Conservation (phyloP, 768 basidiomycete species). For the Collybiopsis luxurians region DNA sequence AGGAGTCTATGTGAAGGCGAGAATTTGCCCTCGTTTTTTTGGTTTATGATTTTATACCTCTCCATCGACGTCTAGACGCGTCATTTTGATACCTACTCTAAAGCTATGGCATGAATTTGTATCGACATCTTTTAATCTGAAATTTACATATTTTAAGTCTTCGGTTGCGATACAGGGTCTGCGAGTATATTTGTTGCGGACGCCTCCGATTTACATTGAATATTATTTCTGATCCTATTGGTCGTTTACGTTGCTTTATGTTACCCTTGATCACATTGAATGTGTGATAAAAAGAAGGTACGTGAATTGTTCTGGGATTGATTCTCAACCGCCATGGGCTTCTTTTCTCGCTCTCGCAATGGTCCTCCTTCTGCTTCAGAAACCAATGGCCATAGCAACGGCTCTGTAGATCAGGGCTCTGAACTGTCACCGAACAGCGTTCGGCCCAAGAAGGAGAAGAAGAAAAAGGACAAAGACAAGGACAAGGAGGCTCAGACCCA, state of each 20-base stretch:
- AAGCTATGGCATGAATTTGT: too few species aligned
- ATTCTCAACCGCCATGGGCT: slow-evolving; percentile 1
- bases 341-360: slow-evolving; percentile 4
- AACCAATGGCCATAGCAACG: not conserved
- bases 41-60: not conserved
- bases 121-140: too few species aligned
- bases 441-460: slow-evolving; percentile 8
- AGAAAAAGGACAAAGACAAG: slow-evolving; percentile 2
- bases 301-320: not conserved
- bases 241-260: too few species aligned
- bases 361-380: not conserved
- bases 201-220: too few species aligned
- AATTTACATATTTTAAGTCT: too few species aligned
- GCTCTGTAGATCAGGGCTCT: slow-evolving; percentile 3
- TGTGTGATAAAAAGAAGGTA: too few species aligned
- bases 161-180: too few species aligned
- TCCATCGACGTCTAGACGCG: slow-evolving; percentile 1
- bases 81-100: slow-evolving; percentile 1
- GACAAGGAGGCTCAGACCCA: not conserved
- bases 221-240: too few species aligned
- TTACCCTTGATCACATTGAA: too few species aligned
- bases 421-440: not conserved
- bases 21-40: not conserved
- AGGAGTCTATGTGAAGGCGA: not conserved
- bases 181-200: too few species aligned